These are phyloP conservation scores for Tulasnella sp. DNA, from an alignment of 768 basidiomycete genomes.

Conservation along the genomic window DNA sequence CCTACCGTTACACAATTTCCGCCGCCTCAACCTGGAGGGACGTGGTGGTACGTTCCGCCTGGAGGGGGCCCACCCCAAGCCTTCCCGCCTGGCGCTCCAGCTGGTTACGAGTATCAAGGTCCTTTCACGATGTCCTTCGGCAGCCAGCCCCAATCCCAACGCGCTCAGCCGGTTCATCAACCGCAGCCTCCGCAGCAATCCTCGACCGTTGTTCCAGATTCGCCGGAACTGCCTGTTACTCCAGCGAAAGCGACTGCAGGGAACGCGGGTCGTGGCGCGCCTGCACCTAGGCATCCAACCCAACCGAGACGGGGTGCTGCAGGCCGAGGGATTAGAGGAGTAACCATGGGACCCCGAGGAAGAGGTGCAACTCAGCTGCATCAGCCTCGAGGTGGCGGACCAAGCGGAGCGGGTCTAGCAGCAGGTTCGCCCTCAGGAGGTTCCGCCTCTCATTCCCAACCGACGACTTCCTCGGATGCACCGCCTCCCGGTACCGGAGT, in stretches of 20 bases:
- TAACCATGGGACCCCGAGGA: neutral
- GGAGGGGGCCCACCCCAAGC: slow-evolving; percentile 3
- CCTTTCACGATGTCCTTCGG: neutral
- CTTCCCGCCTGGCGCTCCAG: neutral
- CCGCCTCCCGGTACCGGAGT: neutral
- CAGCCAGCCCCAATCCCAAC: neutral
- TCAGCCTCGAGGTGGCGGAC: slow-evolving; percentile 4
- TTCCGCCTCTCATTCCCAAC: neutral
- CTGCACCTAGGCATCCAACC: neutral
- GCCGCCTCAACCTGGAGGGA: neutral
- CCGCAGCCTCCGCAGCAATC: neutral
- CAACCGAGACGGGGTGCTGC: neutral
- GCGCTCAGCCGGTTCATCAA: neutral
- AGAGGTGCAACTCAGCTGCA: neutral
- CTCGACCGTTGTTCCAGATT: neutral
- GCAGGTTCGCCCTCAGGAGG: slow-evolving; percentile 7
- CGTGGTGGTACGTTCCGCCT: slow-evolving; percentile 10
- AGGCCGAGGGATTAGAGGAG: neutral
- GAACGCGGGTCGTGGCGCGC: neutral
- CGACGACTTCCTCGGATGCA: neutral
- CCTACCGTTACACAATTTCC: neutral
- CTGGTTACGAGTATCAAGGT: neutral
- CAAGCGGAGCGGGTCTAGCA: slow-evolving; percentile 3
- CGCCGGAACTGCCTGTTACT: neutral
- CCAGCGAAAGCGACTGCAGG: neutral